Percentiles rank a stretch among this genome's conserved stretches.
Evolutionary conservation across 805 yeast species (phyloP).

Genomic region (Starmerella riodocensis): DNA sequence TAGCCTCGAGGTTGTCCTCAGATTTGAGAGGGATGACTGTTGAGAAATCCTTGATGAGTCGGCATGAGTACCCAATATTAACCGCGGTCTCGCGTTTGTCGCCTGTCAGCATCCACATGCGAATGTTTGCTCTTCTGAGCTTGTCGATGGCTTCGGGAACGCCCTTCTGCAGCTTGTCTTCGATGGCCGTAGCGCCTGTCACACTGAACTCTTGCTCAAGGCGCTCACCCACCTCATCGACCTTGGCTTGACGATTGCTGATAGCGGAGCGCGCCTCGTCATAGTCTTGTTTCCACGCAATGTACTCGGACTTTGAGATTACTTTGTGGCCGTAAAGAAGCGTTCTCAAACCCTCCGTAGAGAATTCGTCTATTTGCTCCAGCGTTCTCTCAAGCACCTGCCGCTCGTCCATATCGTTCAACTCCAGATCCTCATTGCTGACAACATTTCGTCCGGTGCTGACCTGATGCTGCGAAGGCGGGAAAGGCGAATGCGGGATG

Average conservation of each 20-base stretch:
- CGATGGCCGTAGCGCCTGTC: slow-evolving; percentile 92
- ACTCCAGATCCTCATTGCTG: slow-evolving; percentile 3
- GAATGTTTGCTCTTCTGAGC: slow-evolving; percentile 82
- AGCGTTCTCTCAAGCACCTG: slow-evolving; percentile 70
- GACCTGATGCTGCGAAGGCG: too few species aligned
- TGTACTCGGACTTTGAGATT: slow-evolving; percentile 46
- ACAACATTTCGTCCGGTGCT: too few species aligned
- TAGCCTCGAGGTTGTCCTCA: slow-evolving; percentile 46
- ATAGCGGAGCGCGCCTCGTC: slow-evolving; percentile 67
- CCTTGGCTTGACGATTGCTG: slow-evolving; percentile 46
- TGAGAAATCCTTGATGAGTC: slow-evolving; percentile 82
- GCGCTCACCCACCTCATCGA: slow-evolving; percentile 58
- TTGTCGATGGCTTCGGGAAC: slow-evolving; percentile 91
- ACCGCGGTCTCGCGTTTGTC: slow-evolving; percentile 97
- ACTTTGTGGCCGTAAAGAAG: slow-evolving; percentile 69
- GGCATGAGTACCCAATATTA: slow-evolving; percentile 90
- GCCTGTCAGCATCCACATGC: slow-evolving; percentile 97
- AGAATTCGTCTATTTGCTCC: slow-evolving; percentile 84
- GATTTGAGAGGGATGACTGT: slow-evolving; percentile 59
- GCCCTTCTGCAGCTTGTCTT: slow-evolving; percentile 93
- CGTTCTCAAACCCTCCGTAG: slow-evolving; percentile 89
- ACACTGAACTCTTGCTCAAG: slow-evolving; percentile 59
- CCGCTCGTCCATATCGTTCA: slow-evolving; percentile 48
- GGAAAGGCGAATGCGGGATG: background rate
- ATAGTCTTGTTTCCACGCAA: slow-evolving; percentile 53